These are phyloP conservation scores for Dipodascus geniculatus DNA, from an alignment of 805 yeast species.

Conservation along the genomic window DNA sequence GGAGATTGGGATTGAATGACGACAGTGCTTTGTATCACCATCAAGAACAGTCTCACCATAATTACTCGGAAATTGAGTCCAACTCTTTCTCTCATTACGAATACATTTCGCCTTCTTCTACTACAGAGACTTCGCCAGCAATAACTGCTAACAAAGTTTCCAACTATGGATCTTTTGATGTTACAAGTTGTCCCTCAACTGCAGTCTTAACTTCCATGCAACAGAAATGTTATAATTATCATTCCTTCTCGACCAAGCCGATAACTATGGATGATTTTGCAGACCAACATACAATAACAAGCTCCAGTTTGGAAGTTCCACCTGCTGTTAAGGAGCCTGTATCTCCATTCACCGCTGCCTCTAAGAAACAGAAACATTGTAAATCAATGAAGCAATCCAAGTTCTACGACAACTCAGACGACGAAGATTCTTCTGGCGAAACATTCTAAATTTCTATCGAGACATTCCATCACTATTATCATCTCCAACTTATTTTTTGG, in stretches of 20 bases:
- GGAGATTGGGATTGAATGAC: slow-evolving; percentile 19
- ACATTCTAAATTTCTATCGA: neutral
- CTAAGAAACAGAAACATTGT: neutral
- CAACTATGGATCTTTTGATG: neutral
- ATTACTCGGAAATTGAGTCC: neutral
- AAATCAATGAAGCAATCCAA: neutral
- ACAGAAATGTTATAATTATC: neutral
- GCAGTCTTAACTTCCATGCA: slow-evolving; percentile 1
- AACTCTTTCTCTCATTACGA: neutral
- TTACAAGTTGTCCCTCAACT: neutral
- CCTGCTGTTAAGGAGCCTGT: neutral
- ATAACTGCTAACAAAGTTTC: neutral
- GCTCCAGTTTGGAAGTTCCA: neutral
- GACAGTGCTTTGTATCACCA: neutral
- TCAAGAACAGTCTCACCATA: neutral
- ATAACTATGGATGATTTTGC: neutral
- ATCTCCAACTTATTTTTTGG: neutral
- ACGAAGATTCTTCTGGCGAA: neutral
- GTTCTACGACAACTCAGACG: neutral
- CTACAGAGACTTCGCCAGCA: neutral
- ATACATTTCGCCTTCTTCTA: neutral
- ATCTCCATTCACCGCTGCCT: neutral
- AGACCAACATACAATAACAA: neutral
- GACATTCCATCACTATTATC: neutral
- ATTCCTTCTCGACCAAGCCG: neutral